phyloP scores from a whole-genome alignment of 257 asterid genomes.

The Plantago ovata region DNA sequence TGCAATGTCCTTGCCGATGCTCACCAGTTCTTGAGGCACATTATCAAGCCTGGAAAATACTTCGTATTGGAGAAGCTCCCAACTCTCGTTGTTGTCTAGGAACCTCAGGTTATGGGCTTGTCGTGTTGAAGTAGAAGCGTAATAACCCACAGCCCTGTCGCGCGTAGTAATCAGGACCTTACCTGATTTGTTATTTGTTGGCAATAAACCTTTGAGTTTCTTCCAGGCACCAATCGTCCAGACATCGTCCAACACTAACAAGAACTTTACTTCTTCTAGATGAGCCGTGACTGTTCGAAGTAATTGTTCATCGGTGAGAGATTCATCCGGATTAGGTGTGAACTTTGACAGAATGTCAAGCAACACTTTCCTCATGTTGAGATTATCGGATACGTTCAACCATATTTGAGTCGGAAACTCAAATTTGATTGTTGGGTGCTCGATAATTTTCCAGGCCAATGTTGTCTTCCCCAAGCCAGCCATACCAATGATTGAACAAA shows the following conservation, averaged over 20 bases:
- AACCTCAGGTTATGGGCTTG: not conserved
- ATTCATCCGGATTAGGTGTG: not conserved
- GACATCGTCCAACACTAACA: not conserved
- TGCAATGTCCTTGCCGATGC: not conserved
- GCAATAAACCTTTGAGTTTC: not conserved
- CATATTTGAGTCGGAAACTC: not conserved
- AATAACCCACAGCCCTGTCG: not conserved
- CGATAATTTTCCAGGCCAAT: not conserved
- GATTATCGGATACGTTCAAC: not conserved
- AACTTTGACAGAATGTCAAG: not conserved
- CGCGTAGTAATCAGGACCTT: not conserved
- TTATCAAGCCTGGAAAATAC: not conserved
- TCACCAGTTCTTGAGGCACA: not conserved
- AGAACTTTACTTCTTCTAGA: not conserved
- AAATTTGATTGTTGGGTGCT: not conserved
- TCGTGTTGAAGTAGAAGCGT: not conserved
- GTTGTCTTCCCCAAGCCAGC: not conserved
- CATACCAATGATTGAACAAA: not conserved
- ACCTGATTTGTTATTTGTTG: not conserved
- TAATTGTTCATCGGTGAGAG: not conserved
- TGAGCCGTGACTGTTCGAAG: not conserved
- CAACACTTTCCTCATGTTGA: not conserved
- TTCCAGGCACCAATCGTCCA: not conserved
- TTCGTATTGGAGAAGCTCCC: not conserved
- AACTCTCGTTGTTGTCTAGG: not conserved